Conservation (phyloP, 75 land plant genomes). For the Azolla pinnata region DNA sequence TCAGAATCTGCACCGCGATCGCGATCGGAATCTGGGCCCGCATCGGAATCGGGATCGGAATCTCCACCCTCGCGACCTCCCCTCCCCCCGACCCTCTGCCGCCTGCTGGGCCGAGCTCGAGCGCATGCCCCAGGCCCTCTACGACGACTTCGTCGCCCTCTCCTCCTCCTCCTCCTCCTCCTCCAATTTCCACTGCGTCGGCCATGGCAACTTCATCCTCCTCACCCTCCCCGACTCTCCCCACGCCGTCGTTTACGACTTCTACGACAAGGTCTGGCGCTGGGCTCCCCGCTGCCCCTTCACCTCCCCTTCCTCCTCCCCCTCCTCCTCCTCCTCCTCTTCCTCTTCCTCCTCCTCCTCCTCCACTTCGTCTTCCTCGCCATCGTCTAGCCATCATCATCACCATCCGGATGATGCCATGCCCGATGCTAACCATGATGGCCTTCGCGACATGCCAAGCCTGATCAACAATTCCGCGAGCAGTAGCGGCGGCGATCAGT, state of each 20-base stretch:
- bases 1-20: too few species aligned
- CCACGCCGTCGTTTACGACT: slow-evolving; percentile 39
- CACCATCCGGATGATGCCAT: too few species aligned
- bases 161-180: slow-evolving; percentile 27
- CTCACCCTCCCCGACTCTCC: slow-evolving; percentile 18
- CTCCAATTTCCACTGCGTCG: slow-evolving; percentile 49
- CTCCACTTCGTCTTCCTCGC: too few species aligned
- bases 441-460: neutral
- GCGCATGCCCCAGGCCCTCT: slow-evolving; percentile 67
- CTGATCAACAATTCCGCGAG: neutral
- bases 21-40: too few species aligned
- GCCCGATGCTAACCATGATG: too few species aligned
- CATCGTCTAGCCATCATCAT: too few species aligned
- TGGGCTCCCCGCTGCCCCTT: slow-evolving; percentile 70
- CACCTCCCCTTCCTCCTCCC: too few species aligned
- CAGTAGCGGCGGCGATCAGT: neutral
- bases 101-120: slow-evolving; percentile 59
- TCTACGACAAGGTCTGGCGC: slow-evolving; percentile 43
- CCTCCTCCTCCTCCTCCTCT: too few species aligned
- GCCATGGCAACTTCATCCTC: slow-evolving; percentile 49
- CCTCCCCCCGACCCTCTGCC: too few species aligned
- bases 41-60: too few species aligned
- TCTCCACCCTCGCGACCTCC: too few species aligned
- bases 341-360: too few species aligned
- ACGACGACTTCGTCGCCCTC: slow-evolving; percentile 37